These are phyloP conservation scores for Rhizophlyctis rosea DNA, from an alignment of 192 early-diverging fungal species.

Conservation along the genomic window DNA sequence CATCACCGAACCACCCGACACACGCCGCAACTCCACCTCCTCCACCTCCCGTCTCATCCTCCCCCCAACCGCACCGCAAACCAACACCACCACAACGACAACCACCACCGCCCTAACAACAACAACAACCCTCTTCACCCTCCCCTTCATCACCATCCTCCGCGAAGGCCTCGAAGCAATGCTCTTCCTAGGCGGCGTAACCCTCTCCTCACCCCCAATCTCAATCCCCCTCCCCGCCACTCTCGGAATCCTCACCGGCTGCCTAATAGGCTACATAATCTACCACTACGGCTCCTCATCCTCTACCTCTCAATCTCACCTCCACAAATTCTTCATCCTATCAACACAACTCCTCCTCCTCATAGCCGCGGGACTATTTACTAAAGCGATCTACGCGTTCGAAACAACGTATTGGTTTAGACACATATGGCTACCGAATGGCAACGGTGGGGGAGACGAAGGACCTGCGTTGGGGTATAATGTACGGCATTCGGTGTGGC, in stretches of 20 bases:
- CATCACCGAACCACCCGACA: no score
- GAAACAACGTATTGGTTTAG: conserved; percentile 65
- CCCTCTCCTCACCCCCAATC: conserved; percentile 54
- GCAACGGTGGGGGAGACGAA: conserved; percentile 65
- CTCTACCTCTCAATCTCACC: no score
- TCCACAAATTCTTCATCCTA: conserved; percentile 76
- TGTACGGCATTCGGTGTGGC: conserved; percentile 58
- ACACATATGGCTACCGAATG: conserved; percentile 34
- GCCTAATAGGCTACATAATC: conserved; percentile 67
- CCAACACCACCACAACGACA: not conserved
- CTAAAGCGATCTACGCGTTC: conserved; percentile 63
- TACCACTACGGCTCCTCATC: conserved; percentile 69
- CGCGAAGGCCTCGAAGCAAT: conserved; percentile 90
- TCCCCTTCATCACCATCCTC: conserved; percentile 84
- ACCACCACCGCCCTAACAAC: conserved; percentile 37
- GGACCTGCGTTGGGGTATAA: conserved; percentile 56
- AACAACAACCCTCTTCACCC: conserved; percentile 79
- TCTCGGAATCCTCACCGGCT: conserved; percentile 65
- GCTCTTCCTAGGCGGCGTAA: conserved; percentile 84
- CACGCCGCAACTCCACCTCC: no score
- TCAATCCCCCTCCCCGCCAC: conserved; percentile 81
- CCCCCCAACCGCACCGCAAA: not conserved
- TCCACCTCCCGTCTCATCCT: not conserved
- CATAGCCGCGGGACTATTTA: conserved; percentile 77
- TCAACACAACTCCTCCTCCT: conserved; percentile 73